Evolutionary conservation across 2,329 filamentous ascomycete species (phyloP).

Genomic region (Scolecobasidium constrictum): DNA sequence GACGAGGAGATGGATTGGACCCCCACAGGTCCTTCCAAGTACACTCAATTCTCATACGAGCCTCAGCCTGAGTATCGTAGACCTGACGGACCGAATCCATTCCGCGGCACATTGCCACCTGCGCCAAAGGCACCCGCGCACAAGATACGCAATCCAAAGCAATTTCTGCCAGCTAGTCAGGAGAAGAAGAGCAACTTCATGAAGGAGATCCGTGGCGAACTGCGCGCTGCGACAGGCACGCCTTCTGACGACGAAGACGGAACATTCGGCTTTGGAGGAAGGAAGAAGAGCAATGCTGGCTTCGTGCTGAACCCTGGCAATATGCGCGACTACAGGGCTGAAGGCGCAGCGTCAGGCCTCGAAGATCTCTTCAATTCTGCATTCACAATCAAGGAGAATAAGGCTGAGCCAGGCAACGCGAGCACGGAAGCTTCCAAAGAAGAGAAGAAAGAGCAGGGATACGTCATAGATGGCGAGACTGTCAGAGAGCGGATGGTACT

Average conservation of each 20-base stretch:
- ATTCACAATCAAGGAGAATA: constrained; percentile 14
- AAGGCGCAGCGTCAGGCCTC: constrained; percentile 13
- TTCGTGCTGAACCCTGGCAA: constrained; percentile 1
- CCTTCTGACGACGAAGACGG: not conserved
- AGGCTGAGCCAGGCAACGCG: constrained; percentile 1
- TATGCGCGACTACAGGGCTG: constrained; percentile 7
- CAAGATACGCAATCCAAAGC: constrained; percentile 49
- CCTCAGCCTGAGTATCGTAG: constrained; percentile 15
- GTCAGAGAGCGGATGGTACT: not conserved
- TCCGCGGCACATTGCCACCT: constrained; percentile 60
- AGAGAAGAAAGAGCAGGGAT: not conserved
- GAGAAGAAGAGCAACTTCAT: constrained; percentile 43
- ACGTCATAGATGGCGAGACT: not conserved
- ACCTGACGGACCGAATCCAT: constrained; percentile 39
- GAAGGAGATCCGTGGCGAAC: not conserved
- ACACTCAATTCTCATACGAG: constrained; percentile 10
- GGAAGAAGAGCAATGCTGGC: not conserved
- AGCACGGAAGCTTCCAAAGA: not conserved
- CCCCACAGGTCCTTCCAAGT: constrained; percentile 36
- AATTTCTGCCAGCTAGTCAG: constrained; percentile 28
- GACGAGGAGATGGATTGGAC: constrained; percentile 57
- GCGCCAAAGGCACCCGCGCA: constrained; percentile 58
- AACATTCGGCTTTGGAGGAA: not conserved
- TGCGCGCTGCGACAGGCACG: not conserved
- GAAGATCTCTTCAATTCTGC: constrained; percentile 14